phyloP scores from a whole-genome alignment of 805 yeast genomes.

The Yarrowia alimentaria region DNA sequence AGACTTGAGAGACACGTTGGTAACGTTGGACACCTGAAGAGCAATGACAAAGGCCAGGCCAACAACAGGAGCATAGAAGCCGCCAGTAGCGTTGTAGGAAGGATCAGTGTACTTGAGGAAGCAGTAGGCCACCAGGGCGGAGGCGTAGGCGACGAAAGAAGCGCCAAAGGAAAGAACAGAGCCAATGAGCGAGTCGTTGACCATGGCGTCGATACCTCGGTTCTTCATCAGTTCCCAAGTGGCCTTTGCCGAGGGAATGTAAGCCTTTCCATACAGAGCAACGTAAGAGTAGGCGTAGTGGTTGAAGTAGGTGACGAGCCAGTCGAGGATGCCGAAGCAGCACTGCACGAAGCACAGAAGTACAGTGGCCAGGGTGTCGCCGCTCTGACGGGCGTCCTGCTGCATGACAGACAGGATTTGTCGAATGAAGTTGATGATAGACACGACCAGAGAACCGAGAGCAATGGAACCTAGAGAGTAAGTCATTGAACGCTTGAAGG shows the following conservation, averaged over 20 bases:
- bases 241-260: slow-evolving; percentile 71
- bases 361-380: slow-evolving; percentile 52
- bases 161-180: slow-evolving; percentile 78
- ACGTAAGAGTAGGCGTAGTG: slow-evolving; percentile 85
- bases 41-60: slow-evolving; percentile 74
- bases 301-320: slow-evolving; percentile 82
- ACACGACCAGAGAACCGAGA: slow-evolving; percentile 74
- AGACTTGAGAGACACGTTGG: slow-evolving; percentile 71
- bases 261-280: slow-evolving; percentile 81
- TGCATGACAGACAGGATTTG: slow-evolving; percentile 54
- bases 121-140: slow-evolving; percentile 60
- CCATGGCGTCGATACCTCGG: slow-evolving; percentile 80
- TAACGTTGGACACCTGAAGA: slow-evolving; percentile 68
- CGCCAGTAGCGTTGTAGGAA: slow-evolving; percentile 57
- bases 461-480: slow-evolving; percentile 88
- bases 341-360: slow-evolving; percentile 51
- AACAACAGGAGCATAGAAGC: slow-evolving; percentile 66
- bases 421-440: slow-evolving; percentile 65
- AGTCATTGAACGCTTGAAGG: slow-evolving; percentile 76
- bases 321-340: slow-evolving; percentile 63
- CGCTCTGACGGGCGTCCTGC: slow-evolving; percentile 53
- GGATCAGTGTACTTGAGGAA: slow-evolving; percentile 69
- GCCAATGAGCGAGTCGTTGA: slow-evolving; percentile 78
- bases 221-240: slow-evolving; percentile 74
- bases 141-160: slow-evolving; percentile 65